A percentile compares a stretch with the other conserved stretches of the same genome.
These are phyloP conservation scores for Angophora floribunda DNA, from an alignment of 345 rosid genomes.

Conservation along the genomic window DNA sequence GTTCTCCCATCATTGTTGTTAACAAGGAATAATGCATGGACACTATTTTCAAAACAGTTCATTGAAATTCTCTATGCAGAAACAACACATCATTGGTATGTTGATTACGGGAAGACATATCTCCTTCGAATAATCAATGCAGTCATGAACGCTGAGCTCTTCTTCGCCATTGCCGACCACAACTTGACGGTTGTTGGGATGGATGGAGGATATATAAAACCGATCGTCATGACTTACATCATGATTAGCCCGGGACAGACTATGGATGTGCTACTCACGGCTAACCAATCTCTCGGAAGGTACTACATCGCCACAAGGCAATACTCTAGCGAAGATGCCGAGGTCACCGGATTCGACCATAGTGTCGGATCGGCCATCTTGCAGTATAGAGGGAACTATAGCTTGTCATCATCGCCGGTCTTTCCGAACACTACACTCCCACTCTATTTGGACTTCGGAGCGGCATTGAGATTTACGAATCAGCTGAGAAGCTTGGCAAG, in stretches of 20 bases:
- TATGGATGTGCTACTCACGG: slow-evolving; percentile 3
- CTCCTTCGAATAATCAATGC: slow-evolving; percentile 24
- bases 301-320: neutral
- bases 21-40: neutral
- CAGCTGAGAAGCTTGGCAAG: neutral
- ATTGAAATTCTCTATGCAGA: neutral
- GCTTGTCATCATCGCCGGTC: neutral
- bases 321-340: neutral
- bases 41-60: neutral
- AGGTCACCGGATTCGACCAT: neutral
- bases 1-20: neutral
- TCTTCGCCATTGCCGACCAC: slow-evolving; percentile 21
- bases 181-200: slow-evolving; percentile 10
- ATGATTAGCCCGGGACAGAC: slow-evolving; percentile 21
- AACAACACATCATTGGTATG: neutral
- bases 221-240: neutral
- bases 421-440: neutral
- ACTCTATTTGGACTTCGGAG: neutral
- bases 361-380: neutral
- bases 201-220: slow-evolving; percentile 22
- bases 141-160: slow-evolving; percentile 9
- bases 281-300: neutral
- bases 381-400: neutral
- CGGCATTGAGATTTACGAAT: neutral
- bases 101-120: slow-evolving; percentile 17